Conservation (phyloP, 2,329 filamentous ascomycete species). For the Fusarium buxicola region DNA sequence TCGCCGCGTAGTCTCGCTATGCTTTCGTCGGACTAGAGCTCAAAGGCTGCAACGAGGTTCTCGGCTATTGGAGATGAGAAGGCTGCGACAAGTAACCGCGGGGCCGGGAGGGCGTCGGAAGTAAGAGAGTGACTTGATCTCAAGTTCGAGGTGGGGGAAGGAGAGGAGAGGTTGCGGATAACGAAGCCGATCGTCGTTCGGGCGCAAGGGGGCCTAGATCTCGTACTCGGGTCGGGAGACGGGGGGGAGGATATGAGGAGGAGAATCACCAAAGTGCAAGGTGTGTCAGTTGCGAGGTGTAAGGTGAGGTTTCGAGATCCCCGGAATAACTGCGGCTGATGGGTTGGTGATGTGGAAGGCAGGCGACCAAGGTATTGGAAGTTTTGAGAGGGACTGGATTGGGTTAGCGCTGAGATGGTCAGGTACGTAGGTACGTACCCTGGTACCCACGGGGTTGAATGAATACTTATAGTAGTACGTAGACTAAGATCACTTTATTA, state of each 20-base stretch:
- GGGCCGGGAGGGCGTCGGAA: conserved; percentile 31
- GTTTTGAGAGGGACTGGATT: conserved; percentile 43
- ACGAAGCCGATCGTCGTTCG: conserved; percentile 24
- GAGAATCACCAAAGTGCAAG: conserved; percentile 30
- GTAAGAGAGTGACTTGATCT: conserved; percentile 21
- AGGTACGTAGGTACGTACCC: conserved; percentile 1
- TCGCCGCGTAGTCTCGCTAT: conserved; percentile 37
- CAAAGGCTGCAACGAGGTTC: conserved; percentile 24
- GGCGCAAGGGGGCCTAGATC: conserved; percentile 9
- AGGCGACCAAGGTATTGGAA: conserved; percentile 18
- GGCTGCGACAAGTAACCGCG: conserved; percentile 38
- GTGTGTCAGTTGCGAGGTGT: conserved; percentile 40
- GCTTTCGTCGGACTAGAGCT: conserved; percentile 31
- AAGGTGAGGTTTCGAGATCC: conserved; percentile 42
- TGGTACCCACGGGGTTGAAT: too few species aligned
- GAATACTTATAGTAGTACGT: too few species aligned
- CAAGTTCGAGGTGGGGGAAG: conserved; percentile 11
- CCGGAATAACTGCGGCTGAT: conserved; percentile 48
- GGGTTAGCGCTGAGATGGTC: conserved; percentile 49
- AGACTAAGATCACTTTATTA: too few species aligned
- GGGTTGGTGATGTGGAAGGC: conserved; percentile 46
- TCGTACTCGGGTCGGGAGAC: conserved; percentile 25
- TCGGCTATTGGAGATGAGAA: conserved; percentile 21
- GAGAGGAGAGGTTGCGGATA: conserved; percentile 19
- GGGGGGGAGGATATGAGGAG: conserved; percentile 25